Percentiles rank a stretch among this genome's conserved stretches.
phyloP scores from a whole-genome alignment of 768 basidiomycete species.

The Tricholoma sp. region DNA sequence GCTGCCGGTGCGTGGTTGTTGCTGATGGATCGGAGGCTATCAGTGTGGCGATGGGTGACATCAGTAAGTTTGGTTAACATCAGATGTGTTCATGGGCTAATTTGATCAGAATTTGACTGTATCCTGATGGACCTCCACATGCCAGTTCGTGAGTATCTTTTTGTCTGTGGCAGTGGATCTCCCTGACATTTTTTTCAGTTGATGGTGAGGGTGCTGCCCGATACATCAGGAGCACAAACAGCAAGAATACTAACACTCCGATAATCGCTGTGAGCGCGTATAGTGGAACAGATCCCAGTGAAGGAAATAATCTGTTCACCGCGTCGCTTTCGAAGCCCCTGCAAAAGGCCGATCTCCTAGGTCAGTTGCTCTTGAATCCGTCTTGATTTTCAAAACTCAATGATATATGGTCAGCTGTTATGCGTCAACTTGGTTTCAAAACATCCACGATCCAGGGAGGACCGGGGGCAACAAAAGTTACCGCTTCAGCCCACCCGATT shows the following conservation, averaged over 20 bases:
- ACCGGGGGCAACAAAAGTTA: constrained; percentile 46
- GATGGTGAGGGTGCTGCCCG: constrained; percentile 96
- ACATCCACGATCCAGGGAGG: constrained; percentile 67
- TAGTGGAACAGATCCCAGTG: constrained; percentile 62
- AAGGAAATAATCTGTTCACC: constrained; percentile 66
- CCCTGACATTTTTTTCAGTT: constrained; percentile 37
- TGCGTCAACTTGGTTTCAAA: constrained; percentile 90
- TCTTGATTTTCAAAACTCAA: constrained; percentile 3
- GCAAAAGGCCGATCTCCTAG: constrained; percentile 79
- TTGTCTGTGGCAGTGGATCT: background rate
- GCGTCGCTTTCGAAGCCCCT: constrained; percentile 86
- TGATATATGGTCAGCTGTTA: constrained; percentile 35
- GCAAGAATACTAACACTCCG: constrained; percentile 90
- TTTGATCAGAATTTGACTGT: constrained; percentile 78
- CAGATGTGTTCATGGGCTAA: constrained; percentile 14
- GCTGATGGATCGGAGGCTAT: constrained; percentile 96
- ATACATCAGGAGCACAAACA: constrained; percentile 95
- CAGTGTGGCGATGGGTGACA: constrained; percentile 95
- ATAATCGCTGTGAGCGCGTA: constrained; percentile 92
- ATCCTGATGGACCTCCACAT: constrained; percentile 95
- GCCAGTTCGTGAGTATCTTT: constrained; percentile 71
- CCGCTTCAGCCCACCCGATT: constrained; percentile 29
- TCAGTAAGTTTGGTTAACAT: constrained; percentile 59
- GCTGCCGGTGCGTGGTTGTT: constrained; percentile 93
- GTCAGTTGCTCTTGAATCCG: constrained; percentile 23